Evolutionary conservation across 164 flowering plant genomes (phyloP).

Genomic region (Umbellularia californica): DNA sequence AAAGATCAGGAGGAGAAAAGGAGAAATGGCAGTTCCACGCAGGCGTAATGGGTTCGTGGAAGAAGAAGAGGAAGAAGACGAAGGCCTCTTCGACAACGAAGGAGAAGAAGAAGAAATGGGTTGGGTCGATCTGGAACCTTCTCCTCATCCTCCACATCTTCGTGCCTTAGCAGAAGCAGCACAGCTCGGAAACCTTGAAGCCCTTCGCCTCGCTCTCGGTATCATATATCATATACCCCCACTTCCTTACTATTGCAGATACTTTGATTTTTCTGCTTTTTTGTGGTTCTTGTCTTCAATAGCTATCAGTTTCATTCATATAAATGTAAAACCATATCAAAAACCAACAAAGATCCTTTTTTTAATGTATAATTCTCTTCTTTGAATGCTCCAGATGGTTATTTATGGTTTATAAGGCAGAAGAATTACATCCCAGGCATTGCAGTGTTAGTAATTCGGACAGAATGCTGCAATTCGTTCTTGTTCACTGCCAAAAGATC

Average conservation of each 20-base stretch:
- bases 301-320: too few relatives aligned
- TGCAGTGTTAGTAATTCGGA: too few relatives aligned
- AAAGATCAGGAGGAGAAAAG: background rate
- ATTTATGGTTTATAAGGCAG: background rate
- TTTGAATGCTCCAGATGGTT: background rate
- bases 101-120: conserved; percentile 29
- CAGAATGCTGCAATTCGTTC: too few relatives aligned
- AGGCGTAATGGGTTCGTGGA: conserved; percentile 53
- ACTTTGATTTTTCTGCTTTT: background rate
- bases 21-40: conserved; percentile 67
- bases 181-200: conserved; percentile 54
- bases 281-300: background rate
- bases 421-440: too few relatives aligned
- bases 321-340: too few relatives aligned
- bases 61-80: conserved; percentile 51
- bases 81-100: conserved; percentile 46
- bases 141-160: conserved; percentile 60
- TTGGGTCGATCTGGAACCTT: conserved; percentile 28
- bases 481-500: background rate
- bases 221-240: background rate
- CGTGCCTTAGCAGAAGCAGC: conserved; percentile 52
- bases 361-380: background rate
- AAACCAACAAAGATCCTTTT: too few relatives aligned
- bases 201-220: conserved; percentile 74
- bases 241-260: background rate